Base-by-base conservation (phyloP, 2,329 filamentous ascomycete genomes). In the Fusarium sacchari region DNA sequence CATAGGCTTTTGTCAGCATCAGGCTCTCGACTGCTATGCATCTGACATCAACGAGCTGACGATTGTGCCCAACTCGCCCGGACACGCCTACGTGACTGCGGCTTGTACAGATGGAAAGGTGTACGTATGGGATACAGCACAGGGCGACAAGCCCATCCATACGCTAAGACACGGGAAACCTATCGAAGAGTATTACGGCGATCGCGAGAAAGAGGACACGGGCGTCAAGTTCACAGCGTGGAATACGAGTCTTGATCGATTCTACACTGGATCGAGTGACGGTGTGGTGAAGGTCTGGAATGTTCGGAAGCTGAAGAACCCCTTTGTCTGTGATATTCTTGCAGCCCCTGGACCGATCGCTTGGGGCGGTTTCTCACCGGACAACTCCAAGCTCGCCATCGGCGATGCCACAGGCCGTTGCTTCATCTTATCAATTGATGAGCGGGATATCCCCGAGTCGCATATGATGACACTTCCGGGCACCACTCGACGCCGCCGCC, bases 261-360 rank as follows among this genome's bases (percentile, higher is more conserved):
- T 92, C 47, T 92, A 92, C 72, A 91, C 89, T 0, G 90, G 90
- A 2, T 89, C 88, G 0, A 91, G 90, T 3, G 90, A 92, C 68
- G 90, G 90, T 4, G 83, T 88, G 0, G 84, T 92, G 22, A 91
- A 89, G 67, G 88, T 89, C 5, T 92, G 90, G 90, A 89, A 91
- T 69, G 80, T 92, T 14, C 86, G 88, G 15, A 82, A 83, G 49
- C 76, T 56, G 57, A 80, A 72, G 34, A 78, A 82, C 59, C 87
- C 84, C 0, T 84, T 88, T 49, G 82, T 91, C 10, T 85, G 87
- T 28, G 83, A 87, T 57, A 80, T 92, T 2, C 81, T 91, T 4
- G 84, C 88, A 66, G 86, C 87, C 3, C 83, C 88, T 1, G 89
- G 86, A 0, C 88, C 89, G 0, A 87, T 92, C 24, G 88, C 88